Percentiles rank a stretch among this genome's conserved stretches.
Conservation (phyloP, 2,329 filamentous ascomycete genomes). For the Pseudocercospora ulei region DNA sequence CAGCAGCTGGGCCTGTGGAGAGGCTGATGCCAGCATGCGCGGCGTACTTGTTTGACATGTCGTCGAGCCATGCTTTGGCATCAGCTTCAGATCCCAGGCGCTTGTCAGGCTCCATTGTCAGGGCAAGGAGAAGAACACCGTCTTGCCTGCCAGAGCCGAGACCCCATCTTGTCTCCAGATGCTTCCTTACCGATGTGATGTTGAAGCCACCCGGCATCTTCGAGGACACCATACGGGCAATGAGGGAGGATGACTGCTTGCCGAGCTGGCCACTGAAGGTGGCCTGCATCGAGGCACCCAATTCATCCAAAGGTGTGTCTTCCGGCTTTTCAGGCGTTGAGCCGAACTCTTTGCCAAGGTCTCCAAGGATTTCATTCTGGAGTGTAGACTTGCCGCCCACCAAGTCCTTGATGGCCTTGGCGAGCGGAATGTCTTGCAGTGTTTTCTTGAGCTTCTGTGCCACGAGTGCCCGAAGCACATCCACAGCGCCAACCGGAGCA, state of each 20-base stretch:
- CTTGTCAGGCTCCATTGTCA: slow-evolving; percentile 84
- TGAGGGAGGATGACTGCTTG: slow-evolving; percentile 87
- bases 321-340: slow-evolving; percentile 97
- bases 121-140: slow-evolving; percentile 72
- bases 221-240: slow-evolving; percentile 89
- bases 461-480: slow-evolving; percentile 79
- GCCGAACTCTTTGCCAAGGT: slow-evolving; percentile 95
- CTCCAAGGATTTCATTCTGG: slow-evolving; percentile 96
- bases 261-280: slow-evolving; percentile 98
- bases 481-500: slow-evolving; percentile 74
- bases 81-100: slow-evolving; percentile 84
- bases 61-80: slow-evolving; percentile 85
- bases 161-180: slow-evolving; percentile 89
- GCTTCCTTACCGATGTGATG: slow-evolving; percentile 89
- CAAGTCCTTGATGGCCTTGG: slow-evolving; percentile 96
- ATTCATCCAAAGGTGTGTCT: slow-evolving; percentile 90
- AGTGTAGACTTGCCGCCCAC: slow-evolving; percentile 97
- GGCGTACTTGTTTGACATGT: slow-evolving; percentile 82
- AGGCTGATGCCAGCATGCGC: slow-evolving; percentile 71
- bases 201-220: slow-evolving; percentile 99
- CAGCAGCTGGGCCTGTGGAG: slow-evolving; percentile 59
- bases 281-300: slow-evolving; percentile 88
- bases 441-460: slow-evolving; percentile 98
- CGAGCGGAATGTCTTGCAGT: slow-evolving; percentile 74
- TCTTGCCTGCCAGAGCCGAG: slow-evolving; percentile 79